Percentiles rank a stretch among this genome's conserved stretches.
These are phyloP conservation scores for Phytophthora chlamydospora DNA, from an alignment of 352 stramenopile genomes.

Conservation along the genomic window DNA sequence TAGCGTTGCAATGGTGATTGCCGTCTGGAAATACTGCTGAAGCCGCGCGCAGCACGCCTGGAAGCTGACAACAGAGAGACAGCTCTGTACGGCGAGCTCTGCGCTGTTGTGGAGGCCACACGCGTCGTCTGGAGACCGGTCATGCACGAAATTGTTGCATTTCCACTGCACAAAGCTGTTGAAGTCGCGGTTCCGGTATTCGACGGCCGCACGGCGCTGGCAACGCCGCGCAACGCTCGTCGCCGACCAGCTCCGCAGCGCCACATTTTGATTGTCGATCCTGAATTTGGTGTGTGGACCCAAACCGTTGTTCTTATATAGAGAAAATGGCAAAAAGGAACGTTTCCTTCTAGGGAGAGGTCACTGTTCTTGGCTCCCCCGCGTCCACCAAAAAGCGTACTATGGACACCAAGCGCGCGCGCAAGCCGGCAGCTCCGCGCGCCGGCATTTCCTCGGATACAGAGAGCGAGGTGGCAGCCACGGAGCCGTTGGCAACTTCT, in stretches of 20 bases:
- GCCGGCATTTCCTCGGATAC: conserved; percentile 18
- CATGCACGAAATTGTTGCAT: conserved; percentile 2
- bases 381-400: conserved; percentile 27
- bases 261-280: conserved; percentile 27
- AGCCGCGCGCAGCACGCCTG: conserved; percentile 1
- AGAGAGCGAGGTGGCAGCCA: conserved; percentile 6
- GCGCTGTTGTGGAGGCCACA: conserved; percentile 5
- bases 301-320: not conserved
- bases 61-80: conserved; percentile 8
- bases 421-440: conserved; percentile 13
- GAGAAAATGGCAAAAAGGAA: not conserved
- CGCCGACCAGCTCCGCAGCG: conserved; percentile 32
- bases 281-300: conserved; percentile 16
- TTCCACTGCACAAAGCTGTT: not conserved
- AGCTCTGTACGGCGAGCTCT: not conserved
- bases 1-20: conserved; percentile 1
- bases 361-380: conserved; percentile 50
- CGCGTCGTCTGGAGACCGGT: not conserved
- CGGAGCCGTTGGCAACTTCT: not conserved
- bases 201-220: conserved; percentile 13
- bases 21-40: not conserved
- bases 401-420: conserved; percentile 33
- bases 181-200: not conserved
- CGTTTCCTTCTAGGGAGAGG: conserved; percentile 38
- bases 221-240: conserved; percentile 32